Conservation (phyloP, 495 filamentous ascomycete species). For the Aspergillus mulundensis region DNA sequence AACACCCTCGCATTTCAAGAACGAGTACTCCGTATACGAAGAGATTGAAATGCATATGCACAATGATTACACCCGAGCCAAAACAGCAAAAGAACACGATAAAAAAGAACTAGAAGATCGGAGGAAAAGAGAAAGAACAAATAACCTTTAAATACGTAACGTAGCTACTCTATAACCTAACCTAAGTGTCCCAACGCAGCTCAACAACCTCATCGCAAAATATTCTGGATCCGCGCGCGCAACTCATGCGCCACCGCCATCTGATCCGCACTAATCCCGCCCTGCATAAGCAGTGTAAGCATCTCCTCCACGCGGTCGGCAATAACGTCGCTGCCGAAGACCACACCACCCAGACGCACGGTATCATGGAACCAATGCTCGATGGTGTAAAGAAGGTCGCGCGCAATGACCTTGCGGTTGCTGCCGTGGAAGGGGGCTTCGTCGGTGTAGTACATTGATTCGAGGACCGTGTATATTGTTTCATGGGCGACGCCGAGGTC, state of each 20-base stretch:
- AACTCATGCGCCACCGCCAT: slow-evolving; percentile 34
- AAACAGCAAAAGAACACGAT: no score
- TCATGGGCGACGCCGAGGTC: slow-evolving; percentile 72
- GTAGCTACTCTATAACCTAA: neutral
- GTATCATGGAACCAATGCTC: slow-evolving; percentile 61
- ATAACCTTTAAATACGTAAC: neutral
- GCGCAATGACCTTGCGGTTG: slow-evolving; percentile 55
- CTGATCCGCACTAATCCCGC: slow-evolving; percentile 30
- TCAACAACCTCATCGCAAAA: slow-evolving; percentile 30
- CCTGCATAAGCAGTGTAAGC: slow-evolving; percentile 42
- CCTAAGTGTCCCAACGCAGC: neutral
- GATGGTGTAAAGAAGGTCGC: slow-evolving; percentile 59
- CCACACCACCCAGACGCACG: slow-evolving; percentile 46
- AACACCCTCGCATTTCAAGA: no score
- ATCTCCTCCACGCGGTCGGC: slow-evolving; percentile 45
- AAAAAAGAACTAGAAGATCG: neutral
- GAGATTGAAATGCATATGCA: no score
- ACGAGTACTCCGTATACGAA: no score
- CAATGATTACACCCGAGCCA: no score
- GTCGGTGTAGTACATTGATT: slow-evolving; percentile 77
- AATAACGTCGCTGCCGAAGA: slow-evolving; percentile 51
- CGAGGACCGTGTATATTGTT: slow-evolving; percentile 69
- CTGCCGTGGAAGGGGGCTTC: slow-evolving; percentile 75
- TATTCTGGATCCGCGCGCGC: slow-evolving; percentile 41
- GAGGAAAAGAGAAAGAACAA: neutral